These are phyloP conservation scores for Pythium aphanidermatum DNA, from an alignment of 352 stramenopile species.

Conservation along the genomic window DNA sequence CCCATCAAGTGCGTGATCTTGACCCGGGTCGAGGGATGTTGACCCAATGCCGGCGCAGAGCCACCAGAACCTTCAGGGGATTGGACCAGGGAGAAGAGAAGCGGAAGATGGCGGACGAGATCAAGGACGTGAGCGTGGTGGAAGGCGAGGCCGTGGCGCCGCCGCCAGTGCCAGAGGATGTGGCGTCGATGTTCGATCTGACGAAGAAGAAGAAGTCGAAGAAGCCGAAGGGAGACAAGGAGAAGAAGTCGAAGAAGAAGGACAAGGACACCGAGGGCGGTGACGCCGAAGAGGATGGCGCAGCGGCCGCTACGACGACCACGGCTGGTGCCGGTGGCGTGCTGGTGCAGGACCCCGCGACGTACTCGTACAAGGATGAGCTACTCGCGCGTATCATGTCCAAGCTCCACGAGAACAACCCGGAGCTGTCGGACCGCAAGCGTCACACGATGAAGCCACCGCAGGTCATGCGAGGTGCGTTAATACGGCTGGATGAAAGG, in stretches of 20 bases:
- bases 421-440: conserved; percentile 95
- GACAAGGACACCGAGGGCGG: conserved; percentile 19
- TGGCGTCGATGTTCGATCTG: conserved; percentile 88
- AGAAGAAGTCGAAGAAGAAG: conserved; percentile 32
- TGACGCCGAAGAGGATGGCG: conserved; percentile 25
- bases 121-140: conserved; percentile 36
- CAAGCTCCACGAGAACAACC: conserved; percentile 95
- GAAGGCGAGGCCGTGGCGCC: conserved; percentile 33
- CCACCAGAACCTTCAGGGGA: conserved; percentile 25
- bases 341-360: conserved; percentile 82
- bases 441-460: conserved; percentile 88
- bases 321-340: conserved; percentile 20
- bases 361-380: conserved; percentile 95
- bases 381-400: conserved; percentile 93
- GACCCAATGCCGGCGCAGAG: conserved; percentile 6
- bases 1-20: background rate
- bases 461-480: conserved; percentile 72
- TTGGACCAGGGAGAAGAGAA: no score
- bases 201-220: conserved; percentile 91
- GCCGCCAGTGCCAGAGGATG: conserved; percentile 69
- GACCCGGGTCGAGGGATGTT: background rate
- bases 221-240: conserved; percentile 88
- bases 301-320: conserved; percentile 28
- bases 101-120: conserved; percentile 34
- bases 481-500: background rate